Percentiles rank a stretch among this genome's conserved stretches.
These are phyloP conservation scores for Daldinia concentrica DNA, from an alignment of 495 filamentous ascomycete genomes.

Conservation along the genomic window DNA sequence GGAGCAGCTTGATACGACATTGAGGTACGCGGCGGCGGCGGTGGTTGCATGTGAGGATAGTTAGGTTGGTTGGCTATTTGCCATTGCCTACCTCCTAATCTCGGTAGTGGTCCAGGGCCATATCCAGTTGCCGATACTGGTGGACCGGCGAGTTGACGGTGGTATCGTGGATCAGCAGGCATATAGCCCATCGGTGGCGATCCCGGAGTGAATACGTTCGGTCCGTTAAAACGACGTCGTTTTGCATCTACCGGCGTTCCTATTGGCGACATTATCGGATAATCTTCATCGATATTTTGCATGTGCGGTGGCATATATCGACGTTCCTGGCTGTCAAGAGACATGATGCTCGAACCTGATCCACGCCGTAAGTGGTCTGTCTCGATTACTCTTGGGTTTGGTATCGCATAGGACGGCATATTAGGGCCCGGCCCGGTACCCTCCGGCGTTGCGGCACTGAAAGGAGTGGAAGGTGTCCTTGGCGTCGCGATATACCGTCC, in stretches of 20 bases:
- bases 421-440: constrained; percentile 26
- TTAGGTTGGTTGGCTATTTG: constrained; percentile 22
- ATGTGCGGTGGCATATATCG: constrained; percentile 44
- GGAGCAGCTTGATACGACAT: constrained; percentile 31
- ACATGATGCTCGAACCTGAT: constrained; percentile 38
- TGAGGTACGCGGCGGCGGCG: constrained; percentile 36
- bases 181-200: constrained; percentile 44
- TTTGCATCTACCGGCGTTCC: constrained; percentile 62
- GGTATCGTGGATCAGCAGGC: constrained; percentile 36
- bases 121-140: constrained; percentile 38
- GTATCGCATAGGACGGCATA: constrained; percentile 40
- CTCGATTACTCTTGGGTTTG: constrained; percentile 37
- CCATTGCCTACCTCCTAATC: constrained; percentile 34
- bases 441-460: constrained; percentile 46
- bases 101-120: constrained; percentile 33
- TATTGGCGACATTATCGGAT: constrained; percentile 51
- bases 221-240: constrained; percentile 62
- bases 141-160: constrained; percentile 32
- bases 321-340: constrained; percentile 39
- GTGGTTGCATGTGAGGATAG: constrained; percentile 46
- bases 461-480: constrained; percentile 63
- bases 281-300: constrained; percentile 53
- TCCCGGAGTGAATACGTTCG: constrained; percentile 39
- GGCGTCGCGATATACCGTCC: constrained; percentile 69
- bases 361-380: constrained; percentile 46